Base-by-base conservation (phyloP, 176 grass and related monocot genomes). In the Urochloa ruziziensis region DNA sequence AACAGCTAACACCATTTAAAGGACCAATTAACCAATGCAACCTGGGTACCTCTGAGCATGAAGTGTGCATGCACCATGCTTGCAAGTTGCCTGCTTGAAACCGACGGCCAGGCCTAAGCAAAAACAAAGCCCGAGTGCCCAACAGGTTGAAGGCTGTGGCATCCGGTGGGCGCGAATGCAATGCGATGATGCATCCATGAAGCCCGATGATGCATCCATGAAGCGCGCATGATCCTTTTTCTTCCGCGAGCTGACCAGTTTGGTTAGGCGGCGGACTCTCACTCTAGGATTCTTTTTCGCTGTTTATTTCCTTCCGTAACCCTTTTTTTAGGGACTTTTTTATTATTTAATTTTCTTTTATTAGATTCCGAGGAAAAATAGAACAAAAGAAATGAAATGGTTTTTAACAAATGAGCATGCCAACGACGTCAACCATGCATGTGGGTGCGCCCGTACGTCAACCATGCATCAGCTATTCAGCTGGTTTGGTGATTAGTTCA, bases 31-130 rank as follows among this genome's bases (percentile, higher is more conserved):
- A n/a, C n/a, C n/a, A n/a, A n/a, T n/a, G n/a, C n/a, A n/a, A n/a
- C n/a, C n/a, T n/a, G n/a, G n/a, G n/a, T n/a, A n/a, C n/a, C n/a
- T n/a, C n/a, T n/a, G n/a, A n/a, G n/a, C n/a, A n/a, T n/a, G n/a
- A n/a, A n/a, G n/a, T n/a, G 66, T 36, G 17, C 48, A 70, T 44
- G 37, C 37, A n/a, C n/a, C n/a, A 43, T 39, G 44, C 15, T 11
- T 40, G 75, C 67, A 60, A 73, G 53, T 74, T 52, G 81, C 70
- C n/a, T n/a, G n/a, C n/a, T 27, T 75, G 21, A 83, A 83, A 74
- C 58, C 81, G 13, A 65, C 30, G 81, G 70, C 58, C 23, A 8
- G 29, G 70, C 28, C 28, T 33, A 49, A 71, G 13, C 42, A 25
- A 62, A 17, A 2, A n/a, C 15, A 4, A 34, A 4, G 16, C 40